Conservation (phyloP, 148 eudicot species). For the Rhododendron mucronatum region DNA sequence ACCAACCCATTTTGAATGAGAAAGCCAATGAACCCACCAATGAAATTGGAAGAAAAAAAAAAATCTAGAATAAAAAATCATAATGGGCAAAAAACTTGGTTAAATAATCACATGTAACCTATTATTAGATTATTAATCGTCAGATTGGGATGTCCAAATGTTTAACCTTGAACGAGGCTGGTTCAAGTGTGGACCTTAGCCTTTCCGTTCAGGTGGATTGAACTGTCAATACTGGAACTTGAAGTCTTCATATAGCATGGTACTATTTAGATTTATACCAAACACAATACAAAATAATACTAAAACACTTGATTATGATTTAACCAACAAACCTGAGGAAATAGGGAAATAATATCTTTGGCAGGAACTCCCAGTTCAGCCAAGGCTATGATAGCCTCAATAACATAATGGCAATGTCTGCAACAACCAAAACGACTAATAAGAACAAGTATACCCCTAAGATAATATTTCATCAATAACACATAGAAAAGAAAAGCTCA, state of each 20-base stretch:
- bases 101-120: background rate
- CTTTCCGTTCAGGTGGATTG: background rate
- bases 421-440: slow-evolving; percentile 10
- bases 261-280: background rate
- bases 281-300: background rate
- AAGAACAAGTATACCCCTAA: background rate
- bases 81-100: background rate
- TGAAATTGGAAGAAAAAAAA: background rate
- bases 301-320: slow-evolving; percentile 4
- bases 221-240: background rate
- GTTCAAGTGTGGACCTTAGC: background rate
- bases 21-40: background rate
- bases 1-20: background rate
- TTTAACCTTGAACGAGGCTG: background rate
- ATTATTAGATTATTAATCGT: background rate
- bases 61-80: background rate
- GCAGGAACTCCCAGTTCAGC: slow-evolving; percentile 83
- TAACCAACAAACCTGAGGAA: slow-evolving; percentile 73
- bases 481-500: slow-evolving; percentile 1
- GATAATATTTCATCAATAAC: background rate
- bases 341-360: slow-evolving; percentile 73
- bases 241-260: background rate
- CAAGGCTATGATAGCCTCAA: slow-evolving; percentile 88
- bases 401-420: slow-evolving; percentile 75
- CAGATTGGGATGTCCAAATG: background rate